Conservation (phyloP, 2,329 filamentous ascomycete genomes). For the Neonectria ditissima region DNA sequence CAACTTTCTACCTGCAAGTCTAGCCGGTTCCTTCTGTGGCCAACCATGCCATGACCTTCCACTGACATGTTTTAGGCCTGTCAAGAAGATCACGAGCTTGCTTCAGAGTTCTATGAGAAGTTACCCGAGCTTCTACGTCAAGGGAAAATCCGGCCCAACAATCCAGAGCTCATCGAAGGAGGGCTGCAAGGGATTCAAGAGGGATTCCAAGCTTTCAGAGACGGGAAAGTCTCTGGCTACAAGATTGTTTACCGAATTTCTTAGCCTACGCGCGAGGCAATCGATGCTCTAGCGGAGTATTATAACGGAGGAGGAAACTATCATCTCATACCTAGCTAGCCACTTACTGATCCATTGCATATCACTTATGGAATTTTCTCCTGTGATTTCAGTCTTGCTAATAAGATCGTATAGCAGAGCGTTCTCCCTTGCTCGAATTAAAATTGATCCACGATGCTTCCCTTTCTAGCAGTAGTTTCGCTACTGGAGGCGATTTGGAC, state of each 20-base stretch:
- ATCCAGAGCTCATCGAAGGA: background rate
- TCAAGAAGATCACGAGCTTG: conserved; percentile 9
- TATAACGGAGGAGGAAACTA: no score
- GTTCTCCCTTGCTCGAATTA: no score
- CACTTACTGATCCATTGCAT: no score
- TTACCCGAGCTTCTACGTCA: background rate
- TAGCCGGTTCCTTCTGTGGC: background rate
- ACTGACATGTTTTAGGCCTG: background rate
- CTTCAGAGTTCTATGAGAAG: conserved; percentile 2
- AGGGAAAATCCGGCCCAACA: background rate
- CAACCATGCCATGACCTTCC: background rate
- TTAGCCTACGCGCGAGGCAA: background rate
- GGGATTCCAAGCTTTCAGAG: conserved; percentile 11
- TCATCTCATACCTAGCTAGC: no score
- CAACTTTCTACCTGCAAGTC: background rate
- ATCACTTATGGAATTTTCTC: no score
- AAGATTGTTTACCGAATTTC: background rate
- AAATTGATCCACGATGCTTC: no score
- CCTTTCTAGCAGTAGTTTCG: no score
- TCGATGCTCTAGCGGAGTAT: no score
- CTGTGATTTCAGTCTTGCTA: no score
- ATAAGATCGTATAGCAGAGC: no score
- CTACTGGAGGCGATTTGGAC: no score
- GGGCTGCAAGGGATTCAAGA: background rate
- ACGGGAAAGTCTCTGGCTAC: conserved; percentile 16